A percentile compares a stretch with the other conserved stretches of the same genome.
phyloP scores from a whole-genome alignment of 2,329 filamentous ascomycete genomes.

The Cordyceps javanica region DNA sequence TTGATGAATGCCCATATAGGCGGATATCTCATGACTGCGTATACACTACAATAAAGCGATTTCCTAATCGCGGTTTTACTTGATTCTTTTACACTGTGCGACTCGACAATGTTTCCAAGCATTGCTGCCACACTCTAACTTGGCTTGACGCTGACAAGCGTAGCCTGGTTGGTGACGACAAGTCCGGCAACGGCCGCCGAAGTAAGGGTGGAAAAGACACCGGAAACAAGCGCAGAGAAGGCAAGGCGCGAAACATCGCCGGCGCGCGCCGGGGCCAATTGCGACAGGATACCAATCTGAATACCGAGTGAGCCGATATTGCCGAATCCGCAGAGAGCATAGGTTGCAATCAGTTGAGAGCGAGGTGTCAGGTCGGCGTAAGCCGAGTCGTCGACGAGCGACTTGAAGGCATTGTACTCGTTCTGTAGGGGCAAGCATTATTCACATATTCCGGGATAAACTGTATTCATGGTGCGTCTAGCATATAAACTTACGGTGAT shows the following conservation, averaged over 20 bases:
- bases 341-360: conserved; percentile 76
- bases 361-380: conserved; percentile 60
- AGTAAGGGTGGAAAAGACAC: conserved; percentile 72
- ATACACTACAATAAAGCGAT: conserved; percentile 7
- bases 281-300: conserved; percentile 80
- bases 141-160: conserved; percentile 1
- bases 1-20: background rate
- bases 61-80: background rate
- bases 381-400: conserved; percentile 46
- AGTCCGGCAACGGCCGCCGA: conserved; percentile 74
- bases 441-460: background rate
- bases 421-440: conserved; percentile 40
- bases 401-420: conserved; percentile 69
- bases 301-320: conserved; percentile 85
- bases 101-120: background rate
- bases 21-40: conserved; percentile 11
- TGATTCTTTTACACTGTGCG: background rate
- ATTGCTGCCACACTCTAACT: background rate
- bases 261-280: conserved; percentile 67
- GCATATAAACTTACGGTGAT: conserved; percentile 50
- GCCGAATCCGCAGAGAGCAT: conserved; percentile 76
- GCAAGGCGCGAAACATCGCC: conserved; percentile 73
- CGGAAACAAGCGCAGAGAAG: conserved; percentile 69
- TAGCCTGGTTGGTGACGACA: conserved; percentile 51
- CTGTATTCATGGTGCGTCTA: background rate